A percentile compares a stretch with the other conserved stretches of the same genome.
phyloP scores from a whole-genome alignment of 2,329 filamentous ascomycete species.

The Paraconiothyrium sp. region DNA sequence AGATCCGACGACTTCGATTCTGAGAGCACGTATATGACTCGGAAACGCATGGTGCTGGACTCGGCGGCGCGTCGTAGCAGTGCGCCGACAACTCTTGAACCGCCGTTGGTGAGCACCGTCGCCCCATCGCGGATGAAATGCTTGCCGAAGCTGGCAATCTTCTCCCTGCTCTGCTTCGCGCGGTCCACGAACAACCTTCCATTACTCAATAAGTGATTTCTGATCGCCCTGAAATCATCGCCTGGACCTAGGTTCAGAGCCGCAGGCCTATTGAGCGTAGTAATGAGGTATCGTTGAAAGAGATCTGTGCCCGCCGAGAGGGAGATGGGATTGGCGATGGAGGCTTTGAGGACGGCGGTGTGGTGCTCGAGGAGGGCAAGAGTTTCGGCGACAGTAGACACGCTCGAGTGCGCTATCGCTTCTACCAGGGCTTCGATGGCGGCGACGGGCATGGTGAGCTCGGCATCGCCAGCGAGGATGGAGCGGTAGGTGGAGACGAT shows the following conservation, averaged over 20 bases:
- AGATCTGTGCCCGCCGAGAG: conserved; percentile 93
- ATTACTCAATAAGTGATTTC: conserved; percentile 85
- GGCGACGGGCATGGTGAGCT: conserved; percentile 94
- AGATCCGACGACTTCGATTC: conserved; percentile 45
- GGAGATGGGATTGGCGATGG: conserved; percentile 87
- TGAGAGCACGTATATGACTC: conserved; percentile 75
- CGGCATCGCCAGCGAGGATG: conserved; percentile 74
- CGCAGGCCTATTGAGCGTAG: conserved; percentile 67
- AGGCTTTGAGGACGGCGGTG: conserved; percentile 78
- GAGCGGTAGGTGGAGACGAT: conserved; percentile 73
- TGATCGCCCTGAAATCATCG: conserved; percentile 82
- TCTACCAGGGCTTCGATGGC: conserved; percentile 91
- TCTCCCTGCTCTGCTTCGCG: conserved; percentile 84
- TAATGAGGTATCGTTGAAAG: conserved; percentile 92
- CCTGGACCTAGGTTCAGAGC: conserved; percentile 56
- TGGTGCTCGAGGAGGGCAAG: conserved; percentile 83
- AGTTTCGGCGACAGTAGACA: conserved; percentile 92
- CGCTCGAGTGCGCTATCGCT: conserved; percentile 80
- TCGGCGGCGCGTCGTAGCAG: conserved; percentile 79
- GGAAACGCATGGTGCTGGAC: conserved; percentile 73
- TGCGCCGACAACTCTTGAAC: conserved; percentile 82
- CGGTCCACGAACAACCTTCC: conserved; percentile 85
- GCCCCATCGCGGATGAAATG: conserved; percentile 81
- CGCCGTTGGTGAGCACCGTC: conserved; percentile 90
- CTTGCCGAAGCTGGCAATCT: conserved; percentile 81